Evolutionary conservation across 495 filamentous ascomycete species (phyloP).

Genomic region (Collariella sp.): DNA sequence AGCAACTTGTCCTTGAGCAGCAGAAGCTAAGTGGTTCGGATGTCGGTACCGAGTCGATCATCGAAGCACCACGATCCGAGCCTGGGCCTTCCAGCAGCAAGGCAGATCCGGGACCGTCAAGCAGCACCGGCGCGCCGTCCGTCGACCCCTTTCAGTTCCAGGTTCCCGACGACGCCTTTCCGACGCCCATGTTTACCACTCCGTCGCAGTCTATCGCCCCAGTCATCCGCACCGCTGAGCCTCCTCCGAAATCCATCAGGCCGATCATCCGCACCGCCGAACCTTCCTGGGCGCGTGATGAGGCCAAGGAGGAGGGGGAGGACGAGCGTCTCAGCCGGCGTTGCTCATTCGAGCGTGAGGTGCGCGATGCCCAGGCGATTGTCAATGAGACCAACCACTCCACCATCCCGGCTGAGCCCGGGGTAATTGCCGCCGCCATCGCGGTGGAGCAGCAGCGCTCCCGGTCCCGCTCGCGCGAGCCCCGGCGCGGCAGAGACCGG

Average conservation of each 20-base stretch:
- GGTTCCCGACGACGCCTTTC: slow-evolving; percentile 41
- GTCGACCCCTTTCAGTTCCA: slow-evolving; percentile 47
- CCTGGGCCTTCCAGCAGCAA: slow-evolving; percentile 16
- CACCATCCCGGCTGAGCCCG: slow-evolving; percentile 30
- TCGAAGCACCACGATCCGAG: not conserved
- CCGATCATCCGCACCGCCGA: slow-evolving; percentile 38
- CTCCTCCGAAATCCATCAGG: slow-evolving; percentile 29
- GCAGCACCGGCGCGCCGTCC: not conserved
- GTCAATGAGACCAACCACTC: slow-evolving; percentile 29
- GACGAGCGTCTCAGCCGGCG: slow-evolving; percentile 32
- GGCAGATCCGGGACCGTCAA: not conserved
- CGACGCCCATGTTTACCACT: slow-evolving; percentile 30
- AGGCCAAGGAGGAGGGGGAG: slow-evolving; percentile 8
- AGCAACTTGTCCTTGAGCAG: slow-evolving; percentile 23
- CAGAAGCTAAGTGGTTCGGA: slow-evolving; percentile 17
- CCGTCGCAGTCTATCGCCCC: slow-evolving; percentile 31
- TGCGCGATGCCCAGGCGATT: slow-evolving; percentile 28
- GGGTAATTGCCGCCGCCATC: slow-evolving; percentile 30
- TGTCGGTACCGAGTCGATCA: not conserved
- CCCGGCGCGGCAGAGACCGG: slow-evolving; percentile 15
- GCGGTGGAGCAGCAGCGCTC: slow-evolving; percentile 24
- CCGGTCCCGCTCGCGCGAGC: slow-evolving; percentile 6
- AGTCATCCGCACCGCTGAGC: slow-evolving; percentile 14
- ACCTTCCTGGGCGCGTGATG: slow-evolving; percentile 22
- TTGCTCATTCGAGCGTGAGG: slow-evolving; percentile 34